A percentile compares a stretch with the other conserved stretches of the same genome.
These are phyloP conservation scores for Ustilago sp. DNA, from an alignment of 1,284 basidiomycete species.

Conservation along the genomic window DNA sequence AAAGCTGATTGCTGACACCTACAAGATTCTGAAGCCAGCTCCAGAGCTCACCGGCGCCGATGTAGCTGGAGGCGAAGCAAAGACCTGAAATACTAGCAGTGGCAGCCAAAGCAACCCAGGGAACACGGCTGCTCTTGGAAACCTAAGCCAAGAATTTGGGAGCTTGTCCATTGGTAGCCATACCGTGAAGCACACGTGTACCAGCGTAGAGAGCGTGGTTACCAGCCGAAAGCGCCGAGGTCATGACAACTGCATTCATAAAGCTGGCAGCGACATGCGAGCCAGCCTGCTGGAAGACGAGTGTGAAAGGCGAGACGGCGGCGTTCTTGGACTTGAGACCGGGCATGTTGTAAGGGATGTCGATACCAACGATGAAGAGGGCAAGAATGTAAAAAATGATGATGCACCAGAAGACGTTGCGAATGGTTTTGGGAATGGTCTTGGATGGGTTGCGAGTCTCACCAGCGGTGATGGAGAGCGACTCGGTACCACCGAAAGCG, in stretches of 20 bases:
- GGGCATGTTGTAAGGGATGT: slow-evolving; percentile 70
- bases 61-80: slow-evolving; percentile 74
- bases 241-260: slow-evolving; percentile 83
- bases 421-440: slow-evolving; percentile 62
- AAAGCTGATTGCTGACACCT: slow-evolving; percentile 78
- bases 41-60: slow-evolving; percentile 74
- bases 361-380: slow-evolving; percentile 75
- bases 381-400: slow-evolving; percentile 72
- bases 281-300: slow-evolving; percentile 69
- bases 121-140: slow-evolving; percentile 77
- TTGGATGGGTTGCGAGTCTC: slow-evolving; percentile 55
- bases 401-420: slow-evolving; percentile 77
- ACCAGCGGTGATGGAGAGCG: slow-evolving; percentile 46
- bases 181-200: slow-evolving; percentile 79
- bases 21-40: slow-evolving; percentile 74
- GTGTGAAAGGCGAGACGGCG: slow-evolving; percentile 48
- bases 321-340: slow-evolving; percentile 41
- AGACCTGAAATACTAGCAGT: slow-evolving; percentile 77
- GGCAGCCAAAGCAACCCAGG: slow-evolving; percentile 78
- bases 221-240: slow-evolving; percentile 86
- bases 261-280: slow-evolving; percentile 70
- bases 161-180: slow-evolving; percentile 81
- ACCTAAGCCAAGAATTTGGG: slow-evolving; percentile 79
- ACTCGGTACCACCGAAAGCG: slow-evolving; percentile 78
- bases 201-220: slow-evolving; percentile 84